phyloP scores from a whole-genome alignment of 2,329 filamentous ascomycete genomes.

The Penicillium nordicum region DNA sequence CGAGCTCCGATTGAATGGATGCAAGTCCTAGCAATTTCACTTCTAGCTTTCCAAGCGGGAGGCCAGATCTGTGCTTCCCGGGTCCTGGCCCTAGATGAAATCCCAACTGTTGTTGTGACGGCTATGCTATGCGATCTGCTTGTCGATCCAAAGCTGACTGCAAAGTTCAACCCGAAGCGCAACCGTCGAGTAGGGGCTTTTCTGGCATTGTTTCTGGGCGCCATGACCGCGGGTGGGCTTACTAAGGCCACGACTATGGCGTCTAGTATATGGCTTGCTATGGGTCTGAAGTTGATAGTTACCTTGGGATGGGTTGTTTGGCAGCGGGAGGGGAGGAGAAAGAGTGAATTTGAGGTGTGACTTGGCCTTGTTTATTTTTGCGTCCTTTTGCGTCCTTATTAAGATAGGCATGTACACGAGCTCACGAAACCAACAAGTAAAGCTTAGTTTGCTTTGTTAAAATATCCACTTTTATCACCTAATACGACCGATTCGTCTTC shows the following conservation, averaged over 20 bases:
- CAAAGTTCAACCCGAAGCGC: constrained; percentile 27
- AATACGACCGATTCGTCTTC: background rate
- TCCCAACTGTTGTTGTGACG: constrained; percentile 44
- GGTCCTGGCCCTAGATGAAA: constrained; percentile 37
- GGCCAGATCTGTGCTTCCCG: constrained; percentile 42
- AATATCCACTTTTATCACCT: too few species aligned
- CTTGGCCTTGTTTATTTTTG: background rate
- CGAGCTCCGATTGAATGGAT: constrained; percentile 35
- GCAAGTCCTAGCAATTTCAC: constrained; percentile 37
- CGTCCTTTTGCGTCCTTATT: background rate
- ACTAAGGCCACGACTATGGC: constrained; percentile 36
- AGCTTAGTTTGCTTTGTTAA: background rate
- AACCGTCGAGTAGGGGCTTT: constrained; percentile 38
- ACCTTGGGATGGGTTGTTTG: constrained; percentile 38
- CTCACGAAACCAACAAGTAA: background rate
- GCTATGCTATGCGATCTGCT: constrained; percentile 41
- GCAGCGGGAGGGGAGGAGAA: constrained; percentile 17
- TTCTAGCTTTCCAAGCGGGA: constrained; percentile 42
- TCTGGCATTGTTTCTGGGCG: constrained; percentile 39
- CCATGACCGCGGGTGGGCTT: constrained; percentile 41
- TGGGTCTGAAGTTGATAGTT: constrained; percentile 36
- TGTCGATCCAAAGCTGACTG: constrained; percentile 32
- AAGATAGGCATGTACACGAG: background rate
- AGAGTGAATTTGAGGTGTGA: constrained; percentile 1
- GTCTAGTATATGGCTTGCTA: constrained; percentile 41